Base-by-base conservation (phyloP, 164 flowering plant genomes). In the Stephania cephalantha region DNA sequence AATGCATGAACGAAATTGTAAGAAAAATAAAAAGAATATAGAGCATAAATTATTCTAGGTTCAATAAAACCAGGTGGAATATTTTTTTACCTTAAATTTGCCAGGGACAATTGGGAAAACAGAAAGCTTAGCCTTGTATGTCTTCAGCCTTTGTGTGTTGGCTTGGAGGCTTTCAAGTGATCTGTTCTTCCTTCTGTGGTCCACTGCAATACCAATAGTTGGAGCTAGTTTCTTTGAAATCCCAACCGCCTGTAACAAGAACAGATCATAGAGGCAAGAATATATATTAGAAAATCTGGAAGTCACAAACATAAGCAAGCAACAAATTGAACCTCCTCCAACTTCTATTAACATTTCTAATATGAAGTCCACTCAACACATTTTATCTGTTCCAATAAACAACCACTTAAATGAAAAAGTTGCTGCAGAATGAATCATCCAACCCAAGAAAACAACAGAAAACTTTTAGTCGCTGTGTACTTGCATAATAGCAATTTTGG, bases 51-150 rank as follows among this genome's bases (percentile, higher is more conserved):
- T 63, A 35, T 20, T 20, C 9, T 50, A 46, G 73, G 58, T 69
- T 29, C 35, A 29, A 9, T 29, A 6, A 63, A 11, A 17, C 1
- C 9, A 11, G 17, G 12, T 15, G 7, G 44, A 6, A 35, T 8
- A 45, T 42, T 46, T 61, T 3, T 72, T 71, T 73, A 92, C 97
- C 97, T 92, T 92, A 79, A 82, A 69, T 63, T 89, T 89, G 69
- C 87, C 82, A 4, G 90, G 79, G 35, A 85, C 89, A 58, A 95
- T 85, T 78, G 97, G 97, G 90, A 92, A 92, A 82, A 92, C 82
- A 73, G 90, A 95, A 66, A 92, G 72, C 80, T 90, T 90, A 64
- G 97, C 93, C 84, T 92, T 92, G 88, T 88, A 92, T 4, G 91
- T 88, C 82, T 90, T 90, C 81, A 92, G 79, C 86, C 97, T 83